These are phyloP conservation scores for Sporisorium reilianum DNA, from an alignment of 1,284 basidiomycete species.

Conservation along the genomic window DNA sequence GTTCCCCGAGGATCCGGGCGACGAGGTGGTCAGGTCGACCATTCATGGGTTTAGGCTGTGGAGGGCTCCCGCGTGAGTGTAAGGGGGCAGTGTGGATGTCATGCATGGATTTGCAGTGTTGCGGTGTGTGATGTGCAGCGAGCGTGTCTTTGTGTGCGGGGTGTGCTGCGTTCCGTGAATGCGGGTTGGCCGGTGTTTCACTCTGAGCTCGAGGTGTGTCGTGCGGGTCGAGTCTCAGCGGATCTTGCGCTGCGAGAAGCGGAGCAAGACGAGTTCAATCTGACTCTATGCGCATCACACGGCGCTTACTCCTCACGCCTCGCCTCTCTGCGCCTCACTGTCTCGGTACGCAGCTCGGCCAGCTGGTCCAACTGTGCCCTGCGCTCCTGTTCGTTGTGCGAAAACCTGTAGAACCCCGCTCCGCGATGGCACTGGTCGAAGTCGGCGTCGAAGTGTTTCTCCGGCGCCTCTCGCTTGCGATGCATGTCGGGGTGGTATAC, in stretches of 20 bases:
- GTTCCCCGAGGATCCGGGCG: conserved; percentile 62
- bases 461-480: background rate
- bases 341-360: conserved; percentile 77
- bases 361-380: conserved; percentile 83
- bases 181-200: no score
- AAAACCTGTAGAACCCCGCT: conserved; percentile 90
- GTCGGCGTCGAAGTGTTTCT: conserved; percentile 81
- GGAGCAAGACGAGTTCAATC: no score
- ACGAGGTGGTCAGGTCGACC: conserved; percentile 53
- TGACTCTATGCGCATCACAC: no score
- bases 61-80: conserved; percentile 14
- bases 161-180: no score
- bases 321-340: conserved; percentile 68
- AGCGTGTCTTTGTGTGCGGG: no score
- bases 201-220: no score
- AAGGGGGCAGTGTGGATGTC: no score
- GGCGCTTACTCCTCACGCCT: no score
- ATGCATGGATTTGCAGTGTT: no score
- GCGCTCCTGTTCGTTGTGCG: conserved; percentile 81
- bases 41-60: conserved; percentile 57
- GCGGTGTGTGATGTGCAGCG: no score
- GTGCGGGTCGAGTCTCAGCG: no score
- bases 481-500: conserved; percentile 76
- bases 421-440: conserved; percentile 86
- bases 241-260: no score